These are phyloP conservation scores for Nitzschia sp. DNA, from an alignment of 108 stramenopile genomes.

Conservation along the genomic window DNA sequence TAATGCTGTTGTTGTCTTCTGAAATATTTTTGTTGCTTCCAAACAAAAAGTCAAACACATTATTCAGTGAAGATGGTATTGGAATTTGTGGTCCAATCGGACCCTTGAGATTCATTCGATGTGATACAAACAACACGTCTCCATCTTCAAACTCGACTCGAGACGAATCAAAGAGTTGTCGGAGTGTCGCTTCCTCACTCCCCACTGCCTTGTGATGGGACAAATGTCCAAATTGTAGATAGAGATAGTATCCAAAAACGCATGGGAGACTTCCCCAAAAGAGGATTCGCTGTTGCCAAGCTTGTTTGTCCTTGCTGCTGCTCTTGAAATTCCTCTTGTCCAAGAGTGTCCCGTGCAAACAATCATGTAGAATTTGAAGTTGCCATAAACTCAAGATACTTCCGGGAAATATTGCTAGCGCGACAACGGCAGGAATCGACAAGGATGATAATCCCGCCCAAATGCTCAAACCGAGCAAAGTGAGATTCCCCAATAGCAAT, in stretches of 20 bases:
- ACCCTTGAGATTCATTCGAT: slow-evolving; percentile 77
- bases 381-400: slow-evolving; percentile 74
- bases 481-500: slow-evolving; percentile 49
- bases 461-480: slow-evolving; percentile 45
- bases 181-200: slow-evolving; percentile 50
- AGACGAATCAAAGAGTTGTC: slow-evolving; percentile 60
- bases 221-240: slow-evolving; percentile 75
- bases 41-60: neutral
- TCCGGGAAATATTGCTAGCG: slow-evolving; percentile 62
- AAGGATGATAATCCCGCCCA: slow-evolving; percentile 25
- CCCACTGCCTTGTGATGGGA: slow-evolving; percentile 72
- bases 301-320: slow-evolving; percentile 19
- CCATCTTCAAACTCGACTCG: slow-evolving; percentile 77
- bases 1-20: no score
- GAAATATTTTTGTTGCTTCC: slow-evolving; percentile 1
- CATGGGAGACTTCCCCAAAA: slow-evolving; percentile 78
- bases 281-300: slow-evolving; percentile 47
- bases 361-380: slow-evolving; percentile 74
- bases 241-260: slow-evolving; percentile 75
- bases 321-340: slow-evolving; percentile 26
- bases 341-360: slow-evolving; percentile 61
- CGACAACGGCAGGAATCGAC: slow-evolving; percentile 13
- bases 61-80: slow-evolving; percentile 2
- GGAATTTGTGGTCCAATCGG: slow-evolving; percentile 59
- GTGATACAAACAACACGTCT: slow-evolving; percentile 78